Percentiles rank a stretch among this genome's conserved stretches.
Evolutionary conservation across 495 filamentous ascomycete species (phyloP).

Genomic region (Xylaria intraflava): DNA sequence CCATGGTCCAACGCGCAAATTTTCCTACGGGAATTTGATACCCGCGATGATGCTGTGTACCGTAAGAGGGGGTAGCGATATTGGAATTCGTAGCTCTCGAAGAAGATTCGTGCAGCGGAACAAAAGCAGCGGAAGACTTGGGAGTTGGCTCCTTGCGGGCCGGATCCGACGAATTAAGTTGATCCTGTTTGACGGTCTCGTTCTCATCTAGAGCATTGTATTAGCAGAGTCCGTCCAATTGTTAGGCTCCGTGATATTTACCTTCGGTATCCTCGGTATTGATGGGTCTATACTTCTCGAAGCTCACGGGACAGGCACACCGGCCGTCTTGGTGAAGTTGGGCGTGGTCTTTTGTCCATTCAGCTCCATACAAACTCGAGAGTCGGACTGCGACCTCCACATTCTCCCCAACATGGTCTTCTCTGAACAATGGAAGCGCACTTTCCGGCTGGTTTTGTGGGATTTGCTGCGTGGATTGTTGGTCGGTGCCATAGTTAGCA

Average conservation of each 20-base stretch:
- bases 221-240: neutral
- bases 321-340: conserved; percentile 24
- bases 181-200: neutral
- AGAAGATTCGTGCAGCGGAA: neutral
- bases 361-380: conserved; percentile 30
- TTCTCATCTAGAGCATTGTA: neutral
- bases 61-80: no score
- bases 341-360: conserved; percentile 37
- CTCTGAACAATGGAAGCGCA: conserved; percentile 18
- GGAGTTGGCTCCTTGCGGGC: neutral
- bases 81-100: neutral
- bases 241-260: neutral
- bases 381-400: conserved; percentile 25
- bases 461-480: neutral
- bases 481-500: no score
- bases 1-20: conserved; percentile 11
- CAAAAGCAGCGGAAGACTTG: neutral
- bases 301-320: conserved; percentile 29
- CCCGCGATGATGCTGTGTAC: no score
- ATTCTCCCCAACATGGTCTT: conserved; percentile 10
- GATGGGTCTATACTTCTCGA: conserved; percentile 19
- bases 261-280: neutral
- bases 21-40: neutral
- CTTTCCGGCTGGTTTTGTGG: neutral
- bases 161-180: neutral